Percentiles rank a stretch among this genome's conserved stretches.
phyloP scores from a whole-genome alignment of 805 yeast species.

The Debaryomyces tyrocola region DNA sequence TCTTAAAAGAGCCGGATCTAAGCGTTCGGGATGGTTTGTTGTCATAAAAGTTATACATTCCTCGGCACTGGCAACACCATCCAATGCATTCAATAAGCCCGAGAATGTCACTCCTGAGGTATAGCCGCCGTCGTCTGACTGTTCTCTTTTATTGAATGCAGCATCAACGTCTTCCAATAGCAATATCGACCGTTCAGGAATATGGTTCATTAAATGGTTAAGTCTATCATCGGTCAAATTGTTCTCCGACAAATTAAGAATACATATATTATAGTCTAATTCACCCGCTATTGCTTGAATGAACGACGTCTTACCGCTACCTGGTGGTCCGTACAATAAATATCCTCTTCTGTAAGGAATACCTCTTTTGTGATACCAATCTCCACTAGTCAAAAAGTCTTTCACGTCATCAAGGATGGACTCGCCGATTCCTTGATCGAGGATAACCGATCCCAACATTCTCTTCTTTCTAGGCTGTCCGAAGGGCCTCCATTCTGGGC shows the following conservation, averaged over 20 bases:
- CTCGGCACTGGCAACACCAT: slow-evolving; percentile 97
- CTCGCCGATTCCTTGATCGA: slow-evolving; percentile 75
- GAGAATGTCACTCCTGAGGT: slow-evolving; percentile 91
- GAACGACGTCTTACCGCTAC: slow-evolving; percentile 93
- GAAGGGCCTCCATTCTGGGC: slow-evolving; percentile 98
- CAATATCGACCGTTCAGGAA: slow-evolving; percentile 85
- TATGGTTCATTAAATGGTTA: slow-evolving; percentile 93
- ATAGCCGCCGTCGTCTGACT: slow-evolving; percentile 73
- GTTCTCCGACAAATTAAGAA: slow-evolving; percentile 84
- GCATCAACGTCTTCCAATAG: slow-evolving; percentile 94
- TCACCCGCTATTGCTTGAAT: slow-evolving; percentile 97
- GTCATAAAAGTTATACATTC: slow-evolving; percentile 98
- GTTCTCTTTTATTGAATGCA: slow-evolving; percentile 83
- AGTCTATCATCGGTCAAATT: slow-evolving; percentile 92
- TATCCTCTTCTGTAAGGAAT: slow-evolving; percentile 97
- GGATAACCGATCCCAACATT: slow-evolving; percentile 77
- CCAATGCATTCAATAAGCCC: slow-evolving; percentile 89
- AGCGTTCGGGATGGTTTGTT: slow-evolving; percentile 91
- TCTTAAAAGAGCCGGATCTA: slow-evolving; percentile 89
- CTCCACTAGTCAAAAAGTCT: slow-evolving; percentile 76
- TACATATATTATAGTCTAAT: slow-evolving; percentile 91
- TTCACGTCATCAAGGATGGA: slow-evolving; percentile 66
- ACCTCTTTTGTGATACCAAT: slow-evolving; percentile 96
- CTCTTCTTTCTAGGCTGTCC: slow-evolving; percentile 93
- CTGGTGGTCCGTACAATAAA: slow-evolving; percentile 94